Evolutionary conservation across 768 basidiomycete genomes (phyloP), one percentile per base, ranked within the genome.

Genomic region (Leccinum pellstonianum): DNA sequence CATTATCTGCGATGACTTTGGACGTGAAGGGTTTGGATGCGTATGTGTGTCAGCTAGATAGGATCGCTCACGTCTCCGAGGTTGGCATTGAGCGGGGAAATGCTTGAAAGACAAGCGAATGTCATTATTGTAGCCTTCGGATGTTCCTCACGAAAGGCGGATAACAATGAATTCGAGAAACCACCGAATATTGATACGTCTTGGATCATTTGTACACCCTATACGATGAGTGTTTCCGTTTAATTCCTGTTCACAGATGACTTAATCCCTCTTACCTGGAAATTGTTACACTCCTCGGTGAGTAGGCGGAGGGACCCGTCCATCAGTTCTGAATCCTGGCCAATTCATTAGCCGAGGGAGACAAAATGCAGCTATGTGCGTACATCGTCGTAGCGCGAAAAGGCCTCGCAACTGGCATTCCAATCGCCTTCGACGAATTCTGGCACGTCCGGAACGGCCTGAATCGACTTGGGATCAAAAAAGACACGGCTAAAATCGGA

Each of bases 261-360:
- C 12, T 33, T 47, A 31, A 48, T 19, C 6, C 25, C 3, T 50
- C 54, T 56, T 63, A 88, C 90, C 83, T 91, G 91, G 14, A 87
- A 77, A 54, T 81, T 81, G 68, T 91, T 82, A 66, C 88, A 90
- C 63, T 91, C 90, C 68, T 93, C 91, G 5, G 89, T 79, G 56
- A 88, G 82, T 15, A 80, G 75, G 17, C 91, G 81, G 54, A 92
- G 76, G 12, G 84, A 77, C 5, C 81, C 84, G 47, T 92, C 90
- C 83, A 90, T 86, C 52, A 91, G 66, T 53, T 81, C 81, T n/a
- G 73, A 74, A 48, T 84, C 81, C 90, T 91, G 58, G 7, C 21
- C 23, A 49, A 41, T 47, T n/a, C 48, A 43, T 64, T 29, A 64
- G 52, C 46, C 2, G 17, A 9, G 15, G 27, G 54, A 31, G 9